Percentiles rank a stretch among this genome's conserved stretches.
Conservation (phyloP, 1,139 yeast species). For the Pichia sorboxylosa region DNA sequence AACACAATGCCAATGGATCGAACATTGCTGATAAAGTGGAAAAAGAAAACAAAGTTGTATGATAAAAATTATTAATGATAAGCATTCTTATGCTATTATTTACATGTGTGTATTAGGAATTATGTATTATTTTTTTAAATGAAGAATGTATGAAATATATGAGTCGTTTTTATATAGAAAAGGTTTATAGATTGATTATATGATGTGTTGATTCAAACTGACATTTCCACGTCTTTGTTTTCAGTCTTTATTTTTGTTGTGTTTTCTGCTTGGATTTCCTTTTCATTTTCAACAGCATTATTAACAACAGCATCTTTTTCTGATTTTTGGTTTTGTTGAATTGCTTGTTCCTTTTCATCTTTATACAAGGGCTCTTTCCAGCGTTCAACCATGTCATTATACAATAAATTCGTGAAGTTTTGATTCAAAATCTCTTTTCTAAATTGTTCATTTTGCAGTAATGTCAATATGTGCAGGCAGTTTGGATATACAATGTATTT, state of each 20-base stretch:
- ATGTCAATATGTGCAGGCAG: conserved; percentile 14
- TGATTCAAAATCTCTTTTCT: conserved; percentile 43
- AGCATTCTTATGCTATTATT: too few relatives aligned
- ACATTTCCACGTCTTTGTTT: not conserved
- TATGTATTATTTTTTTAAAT: too few relatives aligned
- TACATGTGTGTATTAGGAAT: too few relatives aligned
- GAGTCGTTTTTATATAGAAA: too few relatives aligned
- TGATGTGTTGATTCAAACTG: too few relatives aligned
- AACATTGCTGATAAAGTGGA: conserved; percentile 3
- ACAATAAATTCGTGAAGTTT: conserved; percentile 46
- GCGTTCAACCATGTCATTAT: conserved; percentile 67
- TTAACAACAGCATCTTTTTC: not conserved
- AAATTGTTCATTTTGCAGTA: conserved; percentile 48
- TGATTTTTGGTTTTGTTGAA: not conserved
- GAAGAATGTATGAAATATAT: too few relatives aligned
- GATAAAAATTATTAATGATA: too few relatives aligned
- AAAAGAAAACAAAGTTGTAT: conserved; percentile 6
- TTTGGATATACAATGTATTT: conserved; percentile 39
- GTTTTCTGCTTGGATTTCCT: not conserved
- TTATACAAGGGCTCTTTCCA: conserved; percentile 37
- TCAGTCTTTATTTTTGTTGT: not conserved
- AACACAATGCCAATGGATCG: conserved; percentile 2
- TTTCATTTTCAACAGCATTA: too few relatives aligned
- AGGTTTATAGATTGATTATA: too few relatives aligned
- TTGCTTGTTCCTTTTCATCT: conserved; percentile 5